Percentiles rank a stretch among this genome's conserved stretches.
These are phyloP conservation scores for Brassica carinata DNA, from an alignment of 345 rosid species.

Conservation along the genomic window DNA sequence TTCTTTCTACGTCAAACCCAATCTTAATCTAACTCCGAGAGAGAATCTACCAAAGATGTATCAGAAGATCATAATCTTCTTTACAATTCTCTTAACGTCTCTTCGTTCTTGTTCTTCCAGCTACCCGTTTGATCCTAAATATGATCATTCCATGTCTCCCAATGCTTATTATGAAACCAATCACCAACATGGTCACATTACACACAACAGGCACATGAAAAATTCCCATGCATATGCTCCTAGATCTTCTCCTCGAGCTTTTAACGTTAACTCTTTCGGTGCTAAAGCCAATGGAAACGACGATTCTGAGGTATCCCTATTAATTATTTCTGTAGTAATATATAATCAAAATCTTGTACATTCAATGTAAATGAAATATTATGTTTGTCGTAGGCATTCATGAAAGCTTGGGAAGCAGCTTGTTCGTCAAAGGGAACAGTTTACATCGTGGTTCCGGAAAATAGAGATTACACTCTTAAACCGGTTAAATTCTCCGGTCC, in stretches of 20 bases:
- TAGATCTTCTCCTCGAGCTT: slow-evolving; percentile 37
- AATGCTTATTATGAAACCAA: slow-evolving; percentile 20
- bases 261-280: slow-evolving; percentile 55
- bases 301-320: slow-evolving; percentile 52
- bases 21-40: slow-evolving; percentile 36
- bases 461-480: slow-evolving; percentile 57
- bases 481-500: slow-evolving; percentile 81
- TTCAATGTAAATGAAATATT: not conserved
- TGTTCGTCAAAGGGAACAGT: slow-evolving; percentile 57
- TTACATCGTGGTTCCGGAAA: slow-evolving; percentile 54
- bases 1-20: slow-evolving; percentile 36
- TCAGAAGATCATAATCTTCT: slow-evolving; percentile 19
- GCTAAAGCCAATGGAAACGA: slow-evolving; percentile 62
- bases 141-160: slow-evolving; percentile 26
- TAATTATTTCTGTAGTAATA: not conserved
- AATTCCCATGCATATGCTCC: slow-evolving; percentile 27
- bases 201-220: not conserved
- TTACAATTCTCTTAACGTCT: slow-evolving; percentile 23
- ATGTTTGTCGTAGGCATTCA: slow-evolving; percentile 51
- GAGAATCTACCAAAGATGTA: slow-evolving; percentile 26
- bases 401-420: slow-evolving; percentile 61
- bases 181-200: slow-evolving; percentile 31
- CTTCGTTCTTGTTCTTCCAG: slow-evolving; percentile 30
- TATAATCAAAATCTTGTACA: not conserved
- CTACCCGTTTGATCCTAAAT: slow-evolving; percentile 28